These are phyloP conservation scores for Davidsoniella australis DNA, from an alignment of 2,329 filamentous ascomycete genomes.

Conservation along the genomic window DNA sequence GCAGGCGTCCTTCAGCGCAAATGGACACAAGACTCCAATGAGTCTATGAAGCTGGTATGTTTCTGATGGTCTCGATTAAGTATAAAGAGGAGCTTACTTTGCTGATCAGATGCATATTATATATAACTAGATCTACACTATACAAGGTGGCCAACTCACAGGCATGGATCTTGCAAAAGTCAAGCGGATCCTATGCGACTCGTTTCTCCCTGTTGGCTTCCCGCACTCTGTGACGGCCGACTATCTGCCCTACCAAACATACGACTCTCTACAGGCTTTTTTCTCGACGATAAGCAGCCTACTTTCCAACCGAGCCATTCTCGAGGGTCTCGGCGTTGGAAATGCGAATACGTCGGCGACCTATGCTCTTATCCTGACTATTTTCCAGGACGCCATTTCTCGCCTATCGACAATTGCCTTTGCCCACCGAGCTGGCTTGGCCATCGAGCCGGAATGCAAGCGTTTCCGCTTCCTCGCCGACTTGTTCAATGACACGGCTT, in stretches of 20 bases:
- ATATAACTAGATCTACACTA: background rate
- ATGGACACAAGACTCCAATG: constrained; percentile 16
- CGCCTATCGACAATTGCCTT: constrained; percentile 74
- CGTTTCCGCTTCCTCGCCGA: constrained; percentile 76
- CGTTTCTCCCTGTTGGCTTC: constrained; percentile 78
- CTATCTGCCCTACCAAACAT: constrained; percentile 57
- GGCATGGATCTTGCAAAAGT: background rate
- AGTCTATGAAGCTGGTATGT: constrained; percentile 7
- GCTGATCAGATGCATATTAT: background rate
- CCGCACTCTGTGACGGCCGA: constrained; percentile 73
- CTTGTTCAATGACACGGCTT: constrained; percentile 71
- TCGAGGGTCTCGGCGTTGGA: constrained; percentile 67
- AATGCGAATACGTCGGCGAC: constrained; percentile 66
- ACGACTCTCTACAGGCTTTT: constrained; percentile 69
- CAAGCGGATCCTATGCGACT: constrained; percentile 32
- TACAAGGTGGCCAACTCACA: background rate
- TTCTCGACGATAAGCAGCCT: constrained; percentile 66
- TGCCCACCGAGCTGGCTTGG: constrained; percentile 63
- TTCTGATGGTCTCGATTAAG: background rate
- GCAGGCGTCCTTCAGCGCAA: constrained; percentile 21
- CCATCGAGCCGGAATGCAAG: constrained; percentile 82
- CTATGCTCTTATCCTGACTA: constrained; percentile 62
- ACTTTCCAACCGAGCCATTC: constrained; percentile 64
- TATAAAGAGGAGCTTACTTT: too few relatives aligned
- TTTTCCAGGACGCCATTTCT: constrained; percentile 66